phyloP scores from a whole-genome alignment of 2,329 filamentous ascomycete species.

The Taxawa tesnikishii region DNA sequence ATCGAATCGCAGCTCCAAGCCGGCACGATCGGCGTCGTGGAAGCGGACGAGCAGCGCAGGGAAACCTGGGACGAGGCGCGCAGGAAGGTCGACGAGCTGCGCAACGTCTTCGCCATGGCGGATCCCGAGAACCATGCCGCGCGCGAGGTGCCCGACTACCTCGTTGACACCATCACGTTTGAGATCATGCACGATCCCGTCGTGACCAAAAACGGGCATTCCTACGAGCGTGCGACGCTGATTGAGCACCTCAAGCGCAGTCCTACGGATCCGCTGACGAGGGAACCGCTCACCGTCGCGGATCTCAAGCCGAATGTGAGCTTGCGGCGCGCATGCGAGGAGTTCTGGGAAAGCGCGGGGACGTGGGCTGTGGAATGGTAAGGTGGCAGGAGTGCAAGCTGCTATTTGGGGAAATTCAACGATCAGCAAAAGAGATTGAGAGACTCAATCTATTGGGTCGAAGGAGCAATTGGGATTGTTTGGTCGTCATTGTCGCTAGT shows the following conservation, averaged over 20 bases:
- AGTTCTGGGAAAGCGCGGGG: slow-evolving; percentile 67
- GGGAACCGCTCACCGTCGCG: slow-evolving; percentile 54
- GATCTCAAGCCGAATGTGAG: slow-evolving; percentile 75
- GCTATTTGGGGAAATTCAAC: too few species aligned
- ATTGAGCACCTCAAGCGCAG: slow-evolving; percentile 71
- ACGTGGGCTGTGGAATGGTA: slow-evolving; percentile 92
- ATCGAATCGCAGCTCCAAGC: slow-evolving; percentile 17
- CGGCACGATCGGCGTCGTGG: slow-evolving; percentile 28
- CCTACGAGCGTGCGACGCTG: slow-evolving; percentile 78
- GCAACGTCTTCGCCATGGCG: slow-evolving; percentile 33
- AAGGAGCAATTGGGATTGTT: too few species aligned
- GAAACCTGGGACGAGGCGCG: slow-evolving; percentile 30
- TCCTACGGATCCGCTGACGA: slow-evolving; percentile 69
- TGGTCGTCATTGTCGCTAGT: too few species aligned
- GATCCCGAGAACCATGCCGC: slow-evolving; percentile 30
- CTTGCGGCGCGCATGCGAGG: slow-evolving; percentile 68
- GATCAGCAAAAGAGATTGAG: too few species aligned
- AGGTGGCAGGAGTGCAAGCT: too few species aligned
- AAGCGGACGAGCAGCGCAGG: slow-evolving; percentile 33
- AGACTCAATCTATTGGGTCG: too few species aligned
- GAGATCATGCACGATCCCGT: slow-evolving; percentile 53
- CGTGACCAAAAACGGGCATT: slow-evolving; percentile 70
- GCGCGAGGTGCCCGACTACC: slow-evolving; percentile 60
- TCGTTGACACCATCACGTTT: slow-evolving; percentile 66
- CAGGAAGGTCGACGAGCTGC: slow-evolving; percentile 30